These are phyloP conservation scores for Lecanicillium sp. DNA, from an alignment of 2,329 filamentous ascomycete genomes.

Conservation along the genomic window DNA sequence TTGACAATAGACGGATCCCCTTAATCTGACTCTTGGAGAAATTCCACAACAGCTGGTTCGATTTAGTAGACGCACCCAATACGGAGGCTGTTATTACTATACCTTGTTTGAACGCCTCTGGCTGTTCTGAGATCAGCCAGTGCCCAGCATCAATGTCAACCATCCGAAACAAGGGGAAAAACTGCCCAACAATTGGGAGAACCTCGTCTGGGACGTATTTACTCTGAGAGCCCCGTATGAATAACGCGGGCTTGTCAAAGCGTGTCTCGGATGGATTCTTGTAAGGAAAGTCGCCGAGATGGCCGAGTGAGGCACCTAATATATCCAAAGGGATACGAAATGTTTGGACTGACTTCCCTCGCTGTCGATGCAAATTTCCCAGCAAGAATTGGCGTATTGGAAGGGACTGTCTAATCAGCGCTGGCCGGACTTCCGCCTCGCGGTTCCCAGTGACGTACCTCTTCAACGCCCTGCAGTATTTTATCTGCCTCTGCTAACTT, in stretches of 20 bases:
- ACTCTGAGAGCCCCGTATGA: conserved; percentile 71
- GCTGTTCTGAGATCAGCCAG: conserved; percentile 86
- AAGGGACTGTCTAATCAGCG: conserved; percentile 47
- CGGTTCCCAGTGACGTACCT: too few species aligned
- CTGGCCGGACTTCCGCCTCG: too few species aligned
- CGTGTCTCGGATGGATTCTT: conserved; percentile 58
- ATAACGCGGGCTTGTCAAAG: conserved; percentile 72
- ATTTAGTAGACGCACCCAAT: not conserved
- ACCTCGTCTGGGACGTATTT: conserved; percentile 75
- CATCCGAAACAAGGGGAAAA: conserved; percentile 72
- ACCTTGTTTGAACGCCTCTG: conserved; percentile 70
- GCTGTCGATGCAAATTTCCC: conserved; percentile 64
- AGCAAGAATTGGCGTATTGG: conserved; percentile 86
- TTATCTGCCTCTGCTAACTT: conserved; percentile 72
- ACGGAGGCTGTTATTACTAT: conserved; percentile 17
- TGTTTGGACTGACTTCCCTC: conserved; percentile 45
- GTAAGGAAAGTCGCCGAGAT: conserved; percentile 86
- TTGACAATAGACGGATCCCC: not conserved
- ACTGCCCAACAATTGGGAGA: conserved; percentile 69
- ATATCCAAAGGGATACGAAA: conserved; percentile 75
- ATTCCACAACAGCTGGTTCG: conserved; percentile 57
- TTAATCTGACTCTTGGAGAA: conserved; percentile 44
- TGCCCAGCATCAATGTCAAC: conserved; percentile 73
- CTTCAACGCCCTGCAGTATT: conserved; percentile 68
- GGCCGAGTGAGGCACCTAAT: conserved; percentile 58